Evolutionary conservation across 169 alveolate genomes (phyloP), one percentile per base, ranked within the genome.

Genomic region (Neospora caninum): DNA sequence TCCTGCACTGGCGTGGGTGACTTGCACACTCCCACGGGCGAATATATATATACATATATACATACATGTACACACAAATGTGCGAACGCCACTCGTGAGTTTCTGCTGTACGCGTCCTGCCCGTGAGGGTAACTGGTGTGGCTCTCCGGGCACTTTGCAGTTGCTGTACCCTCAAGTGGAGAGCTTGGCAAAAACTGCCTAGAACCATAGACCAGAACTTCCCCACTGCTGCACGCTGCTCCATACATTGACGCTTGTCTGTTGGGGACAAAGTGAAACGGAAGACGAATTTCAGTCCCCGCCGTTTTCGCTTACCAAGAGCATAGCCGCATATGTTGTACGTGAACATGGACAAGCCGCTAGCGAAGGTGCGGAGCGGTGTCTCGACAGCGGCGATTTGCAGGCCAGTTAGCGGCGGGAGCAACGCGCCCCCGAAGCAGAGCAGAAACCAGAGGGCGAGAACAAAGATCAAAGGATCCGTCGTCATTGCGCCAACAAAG

Each of bases 341-440:
- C 67, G 82, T 88, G 94, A 88, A 91, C 94, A 94, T 94, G 49
- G 95, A 94, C 31, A 94, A 42, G 34, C 94, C 95, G 78, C 93
- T 82, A 0, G 94, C 94, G 83, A 89, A 80, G 20, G 94, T 78
- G 42, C 95, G 94, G 78, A 94, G 91, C n/a, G 83, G 36, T 10
- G 93, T 91, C 41, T 82, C 80, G 38, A 94, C 95, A 25, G 94
- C 88, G 42, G 86, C 93, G 41, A 94, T 88, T 54, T 86, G 94
- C 7, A 92, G 42, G 43, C 95, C 95, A 45, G 92, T 83, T 58
- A 83, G 78, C 27, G 95, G 95, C 39, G 95, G 95, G 82, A 92
- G 88, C 88, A 92, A 58, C 88, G 95, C 95, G 38, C 86, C 95
- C 25, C 95, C 95, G 53, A 92, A 92, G 80, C 80, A 83, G 67